phyloP scores from a whole-genome alignment of 2,329 filamentous ascomycete genomes.

The Geosmithia flava region DNA sequence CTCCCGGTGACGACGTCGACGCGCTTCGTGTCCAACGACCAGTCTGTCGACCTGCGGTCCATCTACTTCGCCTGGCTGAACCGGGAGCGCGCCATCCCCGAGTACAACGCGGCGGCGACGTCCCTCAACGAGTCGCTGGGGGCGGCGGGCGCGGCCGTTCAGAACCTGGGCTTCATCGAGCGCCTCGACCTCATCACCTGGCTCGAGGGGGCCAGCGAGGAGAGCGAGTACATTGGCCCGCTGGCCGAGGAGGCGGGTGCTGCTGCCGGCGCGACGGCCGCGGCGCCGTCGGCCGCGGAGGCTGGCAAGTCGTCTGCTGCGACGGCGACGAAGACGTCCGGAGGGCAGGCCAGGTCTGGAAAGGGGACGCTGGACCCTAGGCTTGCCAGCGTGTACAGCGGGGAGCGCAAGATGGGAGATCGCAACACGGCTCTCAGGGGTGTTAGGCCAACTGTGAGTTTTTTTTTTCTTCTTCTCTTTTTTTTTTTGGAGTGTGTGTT shows the following conservation, averaged over 20 bases:
- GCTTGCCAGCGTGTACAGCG: constrained; percentile 78
- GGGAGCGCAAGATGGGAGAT: constrained; percentile 85
- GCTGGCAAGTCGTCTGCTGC: constrained; percentile 2
- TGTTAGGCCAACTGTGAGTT: constrained; percentile 71
- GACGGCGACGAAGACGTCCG: constrained; percentile 22
- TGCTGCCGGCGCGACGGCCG: constrained; percentile 25
- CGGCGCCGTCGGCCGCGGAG: constrained; percentile 15
- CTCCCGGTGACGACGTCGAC: constrained; percentile 64
- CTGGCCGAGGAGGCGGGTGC: constrained; percentile 50
- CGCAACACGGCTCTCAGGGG: constrained; percentile 80
- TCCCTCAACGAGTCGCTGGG: constrained; percentile 69
- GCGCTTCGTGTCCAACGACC: constrained; percentile 70
- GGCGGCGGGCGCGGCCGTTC: constrained; percentile 54
- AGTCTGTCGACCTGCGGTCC: constrained; percentile 74
- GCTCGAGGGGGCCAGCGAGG: constrained; percentile 80
- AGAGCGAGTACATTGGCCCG: constrained; percentile 86
- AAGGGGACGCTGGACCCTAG: constrained; percentile 67
- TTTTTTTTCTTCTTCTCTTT: background rate
- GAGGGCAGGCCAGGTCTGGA: constrained; percentile 36
- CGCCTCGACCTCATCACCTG: constrained; percentile 84
- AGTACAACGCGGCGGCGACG: constrained; percentile 79
- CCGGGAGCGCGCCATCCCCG: constrained; percentile 76
- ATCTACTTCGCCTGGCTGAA: constrained; percentile 96
- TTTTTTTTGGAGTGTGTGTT: too few species aligned
- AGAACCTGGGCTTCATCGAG: constrained; percentile 86